These are phyloP conservation scores for Fusarium chaquense DNA, from an alignment of 2,329 filamentous ascomycete species.

Conservation along the genomic window DNA sequence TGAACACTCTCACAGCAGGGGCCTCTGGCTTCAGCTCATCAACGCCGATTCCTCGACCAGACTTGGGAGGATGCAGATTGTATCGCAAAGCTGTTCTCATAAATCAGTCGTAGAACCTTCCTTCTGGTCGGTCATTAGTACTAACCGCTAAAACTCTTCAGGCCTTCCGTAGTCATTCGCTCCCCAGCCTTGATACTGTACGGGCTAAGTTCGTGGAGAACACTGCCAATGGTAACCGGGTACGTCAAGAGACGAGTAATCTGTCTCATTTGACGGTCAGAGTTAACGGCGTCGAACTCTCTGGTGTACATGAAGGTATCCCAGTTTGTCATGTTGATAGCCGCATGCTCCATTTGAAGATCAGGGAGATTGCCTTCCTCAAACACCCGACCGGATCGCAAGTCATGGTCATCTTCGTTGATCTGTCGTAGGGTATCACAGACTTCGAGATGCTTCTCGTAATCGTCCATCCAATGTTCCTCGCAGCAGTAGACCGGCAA, in stretches of 20 bases:
- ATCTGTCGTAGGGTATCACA: conserved; percentile 93
- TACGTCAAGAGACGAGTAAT: conserved; percentile 94
- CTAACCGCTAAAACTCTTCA: conserved; percentile 93
- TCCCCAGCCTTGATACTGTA: conserved; percentile 83
- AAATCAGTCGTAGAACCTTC: conserved; percentile 2
- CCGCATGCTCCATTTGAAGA: conserved; percentile 88
- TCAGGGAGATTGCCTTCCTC: conserved; percentile 93
- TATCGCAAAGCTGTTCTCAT: conserved; percentile 80
- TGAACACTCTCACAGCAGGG: conserved; percentile 90
- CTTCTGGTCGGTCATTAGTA: conserved; percentile 35
- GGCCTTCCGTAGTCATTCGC: conserved; percentile 84
- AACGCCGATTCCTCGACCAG: conserved; percentile 79
- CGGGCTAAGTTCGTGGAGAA: conserved; percentile 93
- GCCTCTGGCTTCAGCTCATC: conserved; percentile 85
- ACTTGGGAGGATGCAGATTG: conserved; percentile 87
- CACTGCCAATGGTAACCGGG: conserved; percentile 88
- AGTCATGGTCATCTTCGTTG: conserved; percentile 97
- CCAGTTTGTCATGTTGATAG: conserved; percentile 99
- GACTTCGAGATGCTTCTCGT: conserved; percentile 90
- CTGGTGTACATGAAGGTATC: conserved; percentile 95
- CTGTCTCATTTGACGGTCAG: conserved; percentile 90
- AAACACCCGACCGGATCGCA: conserved; percentile 90
- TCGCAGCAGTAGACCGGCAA: conserved; percentile 94
- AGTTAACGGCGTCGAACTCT: conserved; percentile 90
- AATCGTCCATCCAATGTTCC: conserved; percentile 96